Base-by-base conservation (phyloP, 768 basidiomycete species). In the Harrya chromipes region DNA sequence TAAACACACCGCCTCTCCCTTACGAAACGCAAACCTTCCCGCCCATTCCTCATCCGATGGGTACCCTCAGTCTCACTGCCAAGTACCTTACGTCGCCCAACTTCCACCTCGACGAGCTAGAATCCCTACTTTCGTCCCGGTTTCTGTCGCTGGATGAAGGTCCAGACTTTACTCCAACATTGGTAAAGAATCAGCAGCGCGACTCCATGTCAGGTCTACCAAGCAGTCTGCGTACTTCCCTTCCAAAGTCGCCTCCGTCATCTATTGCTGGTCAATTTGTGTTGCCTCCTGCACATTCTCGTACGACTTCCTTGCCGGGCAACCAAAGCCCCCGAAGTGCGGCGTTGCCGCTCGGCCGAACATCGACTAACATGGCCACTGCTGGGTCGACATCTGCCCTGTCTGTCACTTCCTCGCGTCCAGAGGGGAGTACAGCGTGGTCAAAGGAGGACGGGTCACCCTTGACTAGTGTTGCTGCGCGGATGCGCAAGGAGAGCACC, bases 81-180 rank as follows among this genome's bases (percentile, higher is more conserved):
- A 82, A 78, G 23, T 90, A 87, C 67, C 80, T 90, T 40, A 72
- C 78, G 12, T 70, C 77, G 1, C 86, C 88, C 4, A 72, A 78
- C 58, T 91, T 91, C 72, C 76, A 81, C 53, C 70, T 90, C 26
- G 87, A 90, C 65, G 85, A 88, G 55, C 74, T 84, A 27, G 90
- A 92, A 67, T 84, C 85, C 1, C 69, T 90, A 2, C 72, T 91
- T 5, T 89, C 86, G 3, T 85, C 83, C 4, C 74, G 81, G 13
- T 87, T 92, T 60, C 73, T 86, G 21, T 84, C 83, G 2, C 73
- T 82, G 47, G 85, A 87, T 57, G 79, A 82, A 57, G 83, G 78
- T 16, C 73, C 72, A 12, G 79, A 78, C 26, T 90, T 90, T 61
- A 80, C 84, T 0, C 89, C 87, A 0, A 90, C 89, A 0, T 72